A percentile compares a stretch with the other conserved stretches of the same genome.
These are phyloP conservation scores for Salix brachista DNA, from an alignment of 345 rosid species.

Conservation along the genomic window DNA sequence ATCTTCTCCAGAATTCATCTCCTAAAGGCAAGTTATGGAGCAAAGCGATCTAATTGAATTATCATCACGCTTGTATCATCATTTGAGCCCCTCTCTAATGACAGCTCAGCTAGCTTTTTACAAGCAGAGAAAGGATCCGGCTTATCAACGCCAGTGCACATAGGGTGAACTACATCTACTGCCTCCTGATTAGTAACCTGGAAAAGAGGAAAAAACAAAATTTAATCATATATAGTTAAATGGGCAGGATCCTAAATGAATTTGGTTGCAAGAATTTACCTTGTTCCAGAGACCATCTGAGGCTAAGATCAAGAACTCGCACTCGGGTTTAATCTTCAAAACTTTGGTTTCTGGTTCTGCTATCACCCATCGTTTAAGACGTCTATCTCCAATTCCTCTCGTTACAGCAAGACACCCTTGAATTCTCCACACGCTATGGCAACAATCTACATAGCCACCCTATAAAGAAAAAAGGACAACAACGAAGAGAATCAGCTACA, in stretches of 20 bases:
- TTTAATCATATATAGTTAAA: not conserved
- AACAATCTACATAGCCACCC: slow-evolving; percentile 84
- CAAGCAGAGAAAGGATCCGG: slow-evolving; percentile 48
- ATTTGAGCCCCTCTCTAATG: slow-evolving; percentile 52
- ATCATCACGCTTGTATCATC: slow-evolving; percentile 79
- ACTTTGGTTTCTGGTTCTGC: slow-evolving; percentile 73
- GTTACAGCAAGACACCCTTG: slow-evolving; percentile 84
- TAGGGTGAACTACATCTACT: slow-evolving; percentile 57
- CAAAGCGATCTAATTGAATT: slow-evolving; percentile 42
- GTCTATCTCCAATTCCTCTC: slow-evolving; percentile 72
- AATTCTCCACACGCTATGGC: slow-evolving; percentile 70
- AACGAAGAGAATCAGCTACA: not conserved
- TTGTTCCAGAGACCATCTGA: slow-evolving; percentile 92
- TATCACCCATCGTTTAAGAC: slow-evolving; percentile 69
- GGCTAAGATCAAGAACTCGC: slow-evolving; percentile 84
- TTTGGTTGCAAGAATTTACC: slow-evolving; percentile 28
- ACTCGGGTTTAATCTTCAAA: slow-evolving; percentile 37
- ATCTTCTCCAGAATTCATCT: not conserved
- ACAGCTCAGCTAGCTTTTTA: slow-evolving; percentile 61
- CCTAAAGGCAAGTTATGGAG: not conserved
- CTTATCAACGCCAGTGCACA: slow-evolving; percentile 37
- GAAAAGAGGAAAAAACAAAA: not conserved
- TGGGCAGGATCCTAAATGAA: not conserved
- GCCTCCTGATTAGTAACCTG: slow-evolving; percentile 87
- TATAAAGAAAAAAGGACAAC: slow-evolving; percentile 11